phyloP scores from a whole-genome alignment of 176 grass and related monocot genomes.

The Paspalum notatum region DNA sequence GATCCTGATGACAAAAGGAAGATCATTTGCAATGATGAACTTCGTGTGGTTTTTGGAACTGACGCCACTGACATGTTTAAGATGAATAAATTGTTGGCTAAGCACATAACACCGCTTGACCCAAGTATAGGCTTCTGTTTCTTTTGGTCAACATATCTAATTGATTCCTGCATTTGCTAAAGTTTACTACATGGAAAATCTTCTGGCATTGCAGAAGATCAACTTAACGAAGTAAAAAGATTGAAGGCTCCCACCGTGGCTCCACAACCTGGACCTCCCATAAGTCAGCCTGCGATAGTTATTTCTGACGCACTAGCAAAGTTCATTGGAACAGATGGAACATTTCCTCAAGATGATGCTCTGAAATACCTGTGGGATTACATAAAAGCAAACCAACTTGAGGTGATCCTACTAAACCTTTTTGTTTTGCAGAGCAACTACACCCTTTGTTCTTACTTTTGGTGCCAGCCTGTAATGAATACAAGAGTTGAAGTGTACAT shows the following conservation, averaged over 20 bases:
- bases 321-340: slow-evolving; percentile 73
- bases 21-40: slow-evolving; percentile 98
- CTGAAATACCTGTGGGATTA: slow-evolving; percentile 82
- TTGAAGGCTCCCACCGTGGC: slow-evolving; percentile 38
- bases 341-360: slow-evolving; percentile 62
- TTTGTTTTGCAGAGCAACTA: background rate
- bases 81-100: slow-evolving; percentile 99
- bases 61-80: slow-evolving; percentile 99
- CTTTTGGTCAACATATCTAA: slow-evolving; percentile 32
- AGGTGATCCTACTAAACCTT: slow-evolving; percentile 60
- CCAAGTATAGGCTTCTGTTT: slow-evolving; percentile 50
- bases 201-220: slow-evolving; percentile 56
- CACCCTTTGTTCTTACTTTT: slow-evolving; percentile 21
- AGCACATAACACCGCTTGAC: slow-evolving; percentile 92
- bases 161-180: slow-evolving; percentile 22
- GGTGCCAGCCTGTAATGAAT: background rate
- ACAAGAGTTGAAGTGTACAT: background rate
- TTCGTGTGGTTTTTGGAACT: slow-evolving; percentile 86
- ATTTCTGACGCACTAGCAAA: slow-evolving; percentile 84
- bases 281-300: slow-evolving; percentile 43
- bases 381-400: slow-evolving; percentile 86
- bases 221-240: slow-evolving; percentile 55
- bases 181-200: slow-evolving; percentile 4
- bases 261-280: slow-evolving; percentile 46
- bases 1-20: slow-evolving; percentile 98